Evolutionary conservation across 2,329 filamentous ascomycete genomes (phyloP).

Genomic region (Bipolaris gigantea): DNA sequence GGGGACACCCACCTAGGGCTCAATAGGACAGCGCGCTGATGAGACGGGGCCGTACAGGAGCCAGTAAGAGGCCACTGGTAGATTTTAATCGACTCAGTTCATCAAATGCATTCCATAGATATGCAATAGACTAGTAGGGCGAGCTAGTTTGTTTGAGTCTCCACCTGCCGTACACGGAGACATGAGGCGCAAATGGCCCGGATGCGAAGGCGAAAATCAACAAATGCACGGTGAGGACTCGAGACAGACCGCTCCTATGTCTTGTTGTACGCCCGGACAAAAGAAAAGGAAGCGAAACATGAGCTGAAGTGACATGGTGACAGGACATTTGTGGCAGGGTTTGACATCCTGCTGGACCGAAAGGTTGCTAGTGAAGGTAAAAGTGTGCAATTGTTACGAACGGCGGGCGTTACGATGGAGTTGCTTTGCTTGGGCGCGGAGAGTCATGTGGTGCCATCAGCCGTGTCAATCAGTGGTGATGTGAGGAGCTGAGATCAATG

Average conservation of each 20-base stretch:
- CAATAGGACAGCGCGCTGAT: neutral
- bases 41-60: neutral
- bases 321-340: too few species aligned
- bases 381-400: neutral
- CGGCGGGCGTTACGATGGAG: neutral
- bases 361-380: neutral
- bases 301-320: neutral
- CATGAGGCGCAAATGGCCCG: neutral
- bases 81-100: neutral
- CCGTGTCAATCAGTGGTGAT: neutral
- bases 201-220: neutral
- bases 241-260: neutral
- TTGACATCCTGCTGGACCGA: too few species aligned
- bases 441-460: neutral
- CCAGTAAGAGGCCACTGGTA: conserved; percentile 1
- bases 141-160: neutral
- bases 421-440: neutral
- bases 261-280: neutral
- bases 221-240: neutral
- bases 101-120: neutral
- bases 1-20: neutral
- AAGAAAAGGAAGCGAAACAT: neutral
- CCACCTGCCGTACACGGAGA: neutral
- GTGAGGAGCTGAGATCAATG: conserved; percentile 1
- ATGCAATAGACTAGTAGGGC: neutral